Conservation (phyloP, 805 yeast genomes). For the Blastobotrys robertii region DNA sequence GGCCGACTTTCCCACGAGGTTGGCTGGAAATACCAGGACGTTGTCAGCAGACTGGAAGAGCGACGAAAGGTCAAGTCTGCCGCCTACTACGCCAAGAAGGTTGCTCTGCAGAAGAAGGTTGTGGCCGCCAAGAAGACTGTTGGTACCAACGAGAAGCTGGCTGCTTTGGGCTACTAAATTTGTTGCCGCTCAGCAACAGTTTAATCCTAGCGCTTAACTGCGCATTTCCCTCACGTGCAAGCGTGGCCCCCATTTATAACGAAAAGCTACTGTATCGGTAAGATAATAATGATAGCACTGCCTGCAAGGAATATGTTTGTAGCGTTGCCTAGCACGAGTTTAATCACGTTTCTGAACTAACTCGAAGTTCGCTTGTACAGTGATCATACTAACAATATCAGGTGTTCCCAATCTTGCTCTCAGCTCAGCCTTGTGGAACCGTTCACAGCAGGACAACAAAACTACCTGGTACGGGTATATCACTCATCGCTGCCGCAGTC, state of each 20-base stretch:
- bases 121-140: conserved; percentile 76
- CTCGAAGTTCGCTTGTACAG: no score
- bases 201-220: not conserved
- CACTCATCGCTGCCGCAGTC: no score
- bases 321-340: no score
- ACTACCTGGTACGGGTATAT: no score
- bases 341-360: no score
- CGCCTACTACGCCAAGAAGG: conserved; percentile 98
- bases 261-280: no score
- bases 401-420: no score
- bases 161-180: conserved; percentile 94
- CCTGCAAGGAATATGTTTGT: no score
- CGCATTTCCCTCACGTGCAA: not conserved
- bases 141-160: conserved; percentile 88
- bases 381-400: no score
- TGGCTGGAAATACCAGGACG: conserved; percentile 99
- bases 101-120: conserved; percentile 88
- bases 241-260: not conserved
- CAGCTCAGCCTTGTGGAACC: no score
- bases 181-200: not conserved
- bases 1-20: conserved; percentile 94
- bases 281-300: no score
- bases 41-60: conserved; percentile 96
- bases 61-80: conserved; percentile 98
- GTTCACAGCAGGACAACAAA: no score